Evolutionary conservation across 257 asterid genomes (phyloP).

Genomic region (Petunia axillaris): DNA sequence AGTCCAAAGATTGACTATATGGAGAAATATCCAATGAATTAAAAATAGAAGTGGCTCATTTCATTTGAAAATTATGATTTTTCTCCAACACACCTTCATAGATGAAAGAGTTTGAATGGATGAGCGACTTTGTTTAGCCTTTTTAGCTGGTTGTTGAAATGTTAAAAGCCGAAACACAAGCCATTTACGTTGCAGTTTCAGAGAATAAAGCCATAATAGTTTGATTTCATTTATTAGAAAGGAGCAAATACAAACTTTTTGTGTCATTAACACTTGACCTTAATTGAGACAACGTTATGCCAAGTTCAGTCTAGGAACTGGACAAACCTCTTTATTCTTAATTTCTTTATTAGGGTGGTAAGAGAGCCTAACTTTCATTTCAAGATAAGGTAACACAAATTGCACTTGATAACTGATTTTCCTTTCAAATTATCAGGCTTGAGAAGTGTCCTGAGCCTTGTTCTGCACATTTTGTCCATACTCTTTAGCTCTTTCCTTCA

Average conservation of each 20-base stretch:
- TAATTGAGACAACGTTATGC: background rate
- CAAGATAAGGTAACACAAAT: slow-evolving; percentile 1
- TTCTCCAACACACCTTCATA: background rate
- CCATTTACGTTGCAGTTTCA: background rate
- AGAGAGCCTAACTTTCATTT: background rate
- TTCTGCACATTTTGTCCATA: slow-evolving; percentile 24
- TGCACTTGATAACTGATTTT: background rate
- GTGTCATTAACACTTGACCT: background rate
- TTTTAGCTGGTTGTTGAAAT: background rate
- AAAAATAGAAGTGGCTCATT: no score
- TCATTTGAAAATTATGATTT: background rate
- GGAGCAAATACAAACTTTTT: background rate
- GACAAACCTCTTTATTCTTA: no score
- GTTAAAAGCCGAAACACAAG: background rate
- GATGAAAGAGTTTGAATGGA: background rate
- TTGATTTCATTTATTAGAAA: background rate
- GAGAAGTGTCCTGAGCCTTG: slow-evolving; percentile 20
- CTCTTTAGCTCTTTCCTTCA: slow-evolving; percentile 41
- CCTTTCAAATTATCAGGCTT: background rate
- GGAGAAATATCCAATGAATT: background rate
- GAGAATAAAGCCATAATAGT: background rate
- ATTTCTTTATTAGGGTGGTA: background rate
- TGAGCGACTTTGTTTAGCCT: background rate
- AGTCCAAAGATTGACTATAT: background rate
- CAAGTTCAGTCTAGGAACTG: slow-evolving; percentile 8